Evolutionary conservation across 164 flowering plant species (phyloP).

Genomic region (Tetrastigma voinierianum): DNA sequence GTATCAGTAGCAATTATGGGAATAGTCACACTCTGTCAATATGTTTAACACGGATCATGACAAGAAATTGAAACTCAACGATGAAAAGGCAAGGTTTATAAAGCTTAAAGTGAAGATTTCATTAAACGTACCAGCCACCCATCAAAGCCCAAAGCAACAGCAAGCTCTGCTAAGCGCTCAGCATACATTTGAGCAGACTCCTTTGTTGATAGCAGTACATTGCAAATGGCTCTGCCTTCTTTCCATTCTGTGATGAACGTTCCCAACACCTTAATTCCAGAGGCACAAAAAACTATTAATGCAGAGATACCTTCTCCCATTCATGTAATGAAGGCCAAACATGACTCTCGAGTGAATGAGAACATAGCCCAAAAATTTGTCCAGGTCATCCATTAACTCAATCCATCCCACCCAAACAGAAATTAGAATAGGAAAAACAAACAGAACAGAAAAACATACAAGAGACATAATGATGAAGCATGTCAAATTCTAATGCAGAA

Average conservation of each 20-base stretch:
- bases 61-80: too few species aligned
- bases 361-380: neutral
- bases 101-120: neutral
- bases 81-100: too few species aligned
- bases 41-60: neutral
- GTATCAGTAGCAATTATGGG: neutral
- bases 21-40: neutral
- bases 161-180: conserved; percentile 73
- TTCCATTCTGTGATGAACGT: conserved; percentile 91
- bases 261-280: conserved; percentile 51
- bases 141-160: conserved; percentile 80
- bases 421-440: neutral
- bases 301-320: neutral
- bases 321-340: neutral
- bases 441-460: neutral
- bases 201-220: conserved; percentile 52
- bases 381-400: neutral
- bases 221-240: conserved; percentile 56
- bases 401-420: neutral
- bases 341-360: neutral
- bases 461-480: neutral
- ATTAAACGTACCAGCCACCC: conserved; percentile 85
- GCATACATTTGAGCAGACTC: conserved; percentile 91
- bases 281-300: neutral
- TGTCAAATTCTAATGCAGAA: neutral